Evolutionary conservation across 1,284 basidiomycete genomes (phyloP), one percentile per base, ranked within the genome.

Genomic region (Amylostereum areolatum): DNA sequence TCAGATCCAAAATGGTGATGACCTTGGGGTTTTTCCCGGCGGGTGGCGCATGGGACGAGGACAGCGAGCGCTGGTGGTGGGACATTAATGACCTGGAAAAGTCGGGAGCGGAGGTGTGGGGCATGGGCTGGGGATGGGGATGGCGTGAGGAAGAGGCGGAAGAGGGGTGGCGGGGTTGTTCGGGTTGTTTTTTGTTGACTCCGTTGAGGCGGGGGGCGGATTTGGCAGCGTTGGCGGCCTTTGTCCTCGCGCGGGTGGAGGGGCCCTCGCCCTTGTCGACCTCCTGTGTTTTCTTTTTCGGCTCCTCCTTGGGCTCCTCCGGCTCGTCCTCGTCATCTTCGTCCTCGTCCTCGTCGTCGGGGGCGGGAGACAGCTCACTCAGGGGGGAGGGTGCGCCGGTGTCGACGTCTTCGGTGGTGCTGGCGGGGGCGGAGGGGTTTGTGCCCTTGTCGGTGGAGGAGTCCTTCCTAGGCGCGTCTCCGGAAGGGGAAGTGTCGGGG

Each of bases 291-390:
- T 43, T 50, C 39, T 53, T 45, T 57, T 58, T 41, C 55, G 48
- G 31, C 52, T 57, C 40, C 18, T 63, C 59, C 47, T 42, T 43
- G 24, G 46, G 50, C 12, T 65, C 63, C 50, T 60, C 57, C 47
- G 65, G 61, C 29, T 55, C 37, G 47, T 64, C 60, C 48, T 31
- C 27, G 25, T 55, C 47, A 32, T 61, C 59, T 44, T 78, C 73
- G 35, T 45, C 49, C n/a, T 57, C 53, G 35, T 60, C 57, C 43
- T 59, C 60, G 30, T 57, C 57, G 59, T 80, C 80, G 43, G 78
- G 75, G 0, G 79, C 73, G 5, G 81, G 78, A 4, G 83, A 83
- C 32, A 85, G 76, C 54, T 85, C 83, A 55, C 81, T 85, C 60
- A 86, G 75, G 3, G 83, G 83, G 0, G 84, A 83, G 34, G 80